Percentiles rank a stretch among this genome's conserved stretches.
Evolutionary conservation across 192 early-diverging fungal genomes (phyloP).

Genomic region (Coemansia sp.): DNA sequence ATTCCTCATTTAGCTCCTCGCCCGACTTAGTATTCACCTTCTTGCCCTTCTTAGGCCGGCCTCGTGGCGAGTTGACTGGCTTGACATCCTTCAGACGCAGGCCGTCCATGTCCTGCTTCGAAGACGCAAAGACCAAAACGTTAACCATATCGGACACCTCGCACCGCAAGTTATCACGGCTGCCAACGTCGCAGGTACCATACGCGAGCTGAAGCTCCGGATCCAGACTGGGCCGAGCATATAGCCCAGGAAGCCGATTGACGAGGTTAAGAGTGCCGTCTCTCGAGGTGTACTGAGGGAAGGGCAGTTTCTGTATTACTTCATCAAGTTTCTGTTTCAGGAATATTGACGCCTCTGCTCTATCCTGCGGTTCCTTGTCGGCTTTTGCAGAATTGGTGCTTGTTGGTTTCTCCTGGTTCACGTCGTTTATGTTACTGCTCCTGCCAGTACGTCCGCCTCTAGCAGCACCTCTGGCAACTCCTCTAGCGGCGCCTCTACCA

Average conservation of each 20-base stretch:
- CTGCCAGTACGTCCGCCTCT: not conserved
- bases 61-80: not conserved
- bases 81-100: not conserved
- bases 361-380: not conserved
- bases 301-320: slow-evolving; percentile 36
- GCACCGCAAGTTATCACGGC: slow-evolving; percentile 66
- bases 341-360: not conserved
- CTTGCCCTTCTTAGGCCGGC: not conserved
- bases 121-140: slow-evolving; percentile 58
- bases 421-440: not conserved
- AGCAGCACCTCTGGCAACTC: not conserved
- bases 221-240: slow-evolving; percentile 60
- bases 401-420: not conserved
- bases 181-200: slow-evolving; percentile 45
- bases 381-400: not conserved
- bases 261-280: slow-evolving; percentile 60
- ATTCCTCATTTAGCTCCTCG: not conserved
- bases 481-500: not conserved
- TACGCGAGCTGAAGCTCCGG: slow-evolving; percentile 69
- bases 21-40: not conserved
- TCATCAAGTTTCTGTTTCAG: not conserved
- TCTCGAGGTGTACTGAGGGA: slow-evolving; percentile 55
- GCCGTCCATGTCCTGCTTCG: not conserved
- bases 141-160: slow-evolving; percentile 75
- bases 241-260: slow-evolving; percentile 55